Evolutionary conservation across 2,329 filamentous ascomycete species (phyloP).

Genomic region (Bipolaris victoriae): DNA sequence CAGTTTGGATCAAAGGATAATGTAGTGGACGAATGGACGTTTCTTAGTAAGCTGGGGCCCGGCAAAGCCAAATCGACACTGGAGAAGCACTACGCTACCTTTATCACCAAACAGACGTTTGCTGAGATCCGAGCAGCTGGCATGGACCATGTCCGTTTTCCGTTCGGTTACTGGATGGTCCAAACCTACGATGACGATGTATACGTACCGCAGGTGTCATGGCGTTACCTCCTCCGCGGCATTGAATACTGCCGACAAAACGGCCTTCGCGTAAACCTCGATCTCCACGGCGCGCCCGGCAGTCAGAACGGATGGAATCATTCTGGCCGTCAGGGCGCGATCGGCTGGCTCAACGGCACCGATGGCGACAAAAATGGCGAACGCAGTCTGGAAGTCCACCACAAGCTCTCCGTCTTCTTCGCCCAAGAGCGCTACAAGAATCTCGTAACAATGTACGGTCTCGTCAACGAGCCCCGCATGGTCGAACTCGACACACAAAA

Average conservation of each 20-base stretch:
- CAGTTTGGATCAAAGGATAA: slow-evolving; percentile 65
- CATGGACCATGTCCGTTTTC: slow-evolving; percentile 95
- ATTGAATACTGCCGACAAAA: slow-evolving; percentile 96
- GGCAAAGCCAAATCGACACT: slow-evolving; percentile 68
- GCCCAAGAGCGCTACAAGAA: slow-evolving; percentile 91
- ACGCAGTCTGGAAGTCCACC: slow-evolving; percentile 84
- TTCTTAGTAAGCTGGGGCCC: slow-evolving; percentile 72
- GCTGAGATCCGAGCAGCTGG: slow-evolving; percentile 83
- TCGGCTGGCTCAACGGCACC: slow-evolving; percentile 91
- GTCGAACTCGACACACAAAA: slow-evolving; percentile 64
- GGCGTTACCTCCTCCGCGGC: slow-evolving; percentile 88
- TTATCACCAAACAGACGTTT: slow-evolving; percentile 85
- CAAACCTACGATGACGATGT: slow-evolving; percentile 83
- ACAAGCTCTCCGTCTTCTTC: slow-evolving; percentile 89
- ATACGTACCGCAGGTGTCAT: slow-evolving; percentile 84
- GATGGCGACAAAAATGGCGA: slow-evolving; percentile 79
- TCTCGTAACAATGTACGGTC: slow-evolving; percentile 88
- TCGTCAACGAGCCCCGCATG: slow-evolving; percentile 95
- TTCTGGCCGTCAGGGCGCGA: slow-evolving; percentile 78
- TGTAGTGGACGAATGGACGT: slow-evolving; percentile 87
- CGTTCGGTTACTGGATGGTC: slow-evolving; percentile 94
- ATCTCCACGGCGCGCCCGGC: slow-evolving; percentile 88
- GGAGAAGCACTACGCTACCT: slow-evolving; percentile 91
- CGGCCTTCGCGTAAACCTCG: slow-evolving; percentile 89
- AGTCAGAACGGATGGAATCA: slow-evolving; percentile 99